phyloP scores from a whole-genome alignment of 768 basidiomycete genomes.

The Trametes cubensis region DNA sequence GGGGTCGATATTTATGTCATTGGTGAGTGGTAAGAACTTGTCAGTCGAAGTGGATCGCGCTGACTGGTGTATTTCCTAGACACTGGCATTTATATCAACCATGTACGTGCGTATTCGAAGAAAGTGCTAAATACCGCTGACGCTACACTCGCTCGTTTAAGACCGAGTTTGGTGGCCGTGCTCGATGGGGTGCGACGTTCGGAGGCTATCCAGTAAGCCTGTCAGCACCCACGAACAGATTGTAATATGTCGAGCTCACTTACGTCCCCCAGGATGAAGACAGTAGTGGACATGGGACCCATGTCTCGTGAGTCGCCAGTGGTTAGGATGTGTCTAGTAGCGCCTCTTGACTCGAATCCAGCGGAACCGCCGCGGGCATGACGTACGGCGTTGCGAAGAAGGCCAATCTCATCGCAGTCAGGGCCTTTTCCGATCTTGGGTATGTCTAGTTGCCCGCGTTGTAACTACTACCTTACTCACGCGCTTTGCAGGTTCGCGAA shows the following conservation, averaged over 20 bases:
- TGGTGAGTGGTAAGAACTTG: slow-evolving; percentile 30
- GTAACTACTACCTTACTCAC: slow-evolving; percentile 38
- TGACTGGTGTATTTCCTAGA: neutral
- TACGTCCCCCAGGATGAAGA: slow-evolving; percentile 30
- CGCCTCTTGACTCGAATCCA: slow-evolving; percentile 11
- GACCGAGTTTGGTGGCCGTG: slow-evolving; percentile 47
- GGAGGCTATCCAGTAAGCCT: slow-evolving; percentile 27
- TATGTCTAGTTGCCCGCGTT: slow-evolving; percentile 18
- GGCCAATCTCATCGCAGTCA: slow-evolving; percentile 44
- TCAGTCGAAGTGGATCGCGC: too few relatives aligned
- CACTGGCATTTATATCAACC: slow-evolving; percentile 29
- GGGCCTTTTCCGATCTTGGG: slow-evolving; percentile 43
- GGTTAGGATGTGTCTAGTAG: too few relatives aligned
- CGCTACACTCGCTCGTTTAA: slow-evolving; percentile 11
- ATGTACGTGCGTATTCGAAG: slow-evolving; percentile 14
- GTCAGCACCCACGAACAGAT: too few relatives aligned
- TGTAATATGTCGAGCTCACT: neutral
- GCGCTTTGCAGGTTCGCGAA: slow-evolving; percentile 12
- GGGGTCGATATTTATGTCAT: slow-evolving; percentile 48
- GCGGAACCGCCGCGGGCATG: slow-evolving; percentile 42
- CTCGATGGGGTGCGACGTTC: slow-evolving; percentile 45
- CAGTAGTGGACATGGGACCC: slow-evolving; percentile 49
- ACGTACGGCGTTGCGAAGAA: slow-evolving; percentile 36
- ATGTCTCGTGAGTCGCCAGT: slow-evolving; percentile 28
- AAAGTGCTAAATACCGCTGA: neutral